Percentiles rank a stretch among this genome's conserved stretches.
Evolutionary conservation across 768 basidiomycete species (phyloP).

Genomic region (Xanthoconium stramineum): DNA sequence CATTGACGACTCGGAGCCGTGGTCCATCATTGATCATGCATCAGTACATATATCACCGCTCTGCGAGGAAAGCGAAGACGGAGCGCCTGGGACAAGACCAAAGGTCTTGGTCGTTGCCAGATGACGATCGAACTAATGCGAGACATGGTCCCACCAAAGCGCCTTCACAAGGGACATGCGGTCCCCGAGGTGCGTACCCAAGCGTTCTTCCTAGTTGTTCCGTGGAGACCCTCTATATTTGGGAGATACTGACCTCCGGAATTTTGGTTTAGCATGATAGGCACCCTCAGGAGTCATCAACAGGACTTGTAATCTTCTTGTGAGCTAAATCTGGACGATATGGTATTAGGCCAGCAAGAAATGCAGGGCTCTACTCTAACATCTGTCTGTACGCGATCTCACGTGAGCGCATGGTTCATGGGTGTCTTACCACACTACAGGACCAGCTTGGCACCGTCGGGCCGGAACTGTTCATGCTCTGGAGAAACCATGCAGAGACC

Average conservation of each 20-base stretch:
- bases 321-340: background rate
- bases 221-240: background rate
- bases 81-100: background rate
- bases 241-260: background rate
- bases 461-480: background rate
- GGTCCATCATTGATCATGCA: no score
- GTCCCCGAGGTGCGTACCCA: background rate
- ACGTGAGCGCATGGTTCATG: slow-evolving; percentile 10
- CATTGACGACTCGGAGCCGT: background rate
- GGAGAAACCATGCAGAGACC: background rate
- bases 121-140: background rate
- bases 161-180: background rate
- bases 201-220: background rate
- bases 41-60: background rate
- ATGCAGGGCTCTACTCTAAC: slow-evolving; percentile 16
- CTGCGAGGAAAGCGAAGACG: background rate
- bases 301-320: background rate
- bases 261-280: background rate
- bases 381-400: slow-evolving; percentile 13
- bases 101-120: slow-evolving; percentile 4
- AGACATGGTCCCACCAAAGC: slow-evolving; percentile 1
- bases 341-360: slow-evolving; percentile 15
- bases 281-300: background rate
- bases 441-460: slow-evolving; percentile 5
- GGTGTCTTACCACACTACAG: slow-evolving; percentile 12